Base-by-base conservation (phyloP, 768 basidiomycete genomes). In the Rhodotorula paludigena region DNA sequence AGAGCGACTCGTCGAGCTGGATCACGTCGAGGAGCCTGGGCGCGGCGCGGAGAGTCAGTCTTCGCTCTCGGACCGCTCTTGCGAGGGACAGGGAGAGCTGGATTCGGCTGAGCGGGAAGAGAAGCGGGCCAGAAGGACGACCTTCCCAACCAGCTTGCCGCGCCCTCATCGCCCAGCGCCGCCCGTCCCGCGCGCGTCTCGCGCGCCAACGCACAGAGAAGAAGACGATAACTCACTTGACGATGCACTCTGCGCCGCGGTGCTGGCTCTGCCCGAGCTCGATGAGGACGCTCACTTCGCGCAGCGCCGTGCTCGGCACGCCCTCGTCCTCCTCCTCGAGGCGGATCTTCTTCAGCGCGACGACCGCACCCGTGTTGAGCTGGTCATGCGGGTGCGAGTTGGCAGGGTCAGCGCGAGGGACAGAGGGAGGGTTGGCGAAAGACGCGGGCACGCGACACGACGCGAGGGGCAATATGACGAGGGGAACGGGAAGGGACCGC, bases 321-420 rank as follows among this genome's bases (percentile, higher is more conserved):
- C 94, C 94, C 78, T 98, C 94, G 76, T 98, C 94, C 79, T 97
- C 94, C 39, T 92, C 92, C 78, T 97, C 94, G 35, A 98, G 85
- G 44, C 94, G 82, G 77, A 98, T 97, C 83, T 97, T 97, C 85
- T 98, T 98, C 74, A 97, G 82, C 30, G 94, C 94, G 57, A 97
- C 93, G 73, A 96, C 86, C 71, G 84, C 79, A 77, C 88, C 88
- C 11, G 84, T 88, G 47, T 80, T 82, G 69, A 85, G 44, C 66
- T 66, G 59, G n/a, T n/a, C n/a, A n/a, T n/a, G n/a, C n/a, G n/a
- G n/a, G n/a, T n/a, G n/a, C n/a, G n/a, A n/a, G n/a, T n/a, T n/a
- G n/a, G n/a, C n/a, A n/a, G n/a, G n/a, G n/a, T n/a, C n/a, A n/a
- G n/a, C n/a, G n/a, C n/a, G n/a, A n/a, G n/a, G n/a, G n/a, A n/a